Evolutionary conservation across 805 yeast species (phyloP).

Genomic region (Candida patagonica): DNA sequence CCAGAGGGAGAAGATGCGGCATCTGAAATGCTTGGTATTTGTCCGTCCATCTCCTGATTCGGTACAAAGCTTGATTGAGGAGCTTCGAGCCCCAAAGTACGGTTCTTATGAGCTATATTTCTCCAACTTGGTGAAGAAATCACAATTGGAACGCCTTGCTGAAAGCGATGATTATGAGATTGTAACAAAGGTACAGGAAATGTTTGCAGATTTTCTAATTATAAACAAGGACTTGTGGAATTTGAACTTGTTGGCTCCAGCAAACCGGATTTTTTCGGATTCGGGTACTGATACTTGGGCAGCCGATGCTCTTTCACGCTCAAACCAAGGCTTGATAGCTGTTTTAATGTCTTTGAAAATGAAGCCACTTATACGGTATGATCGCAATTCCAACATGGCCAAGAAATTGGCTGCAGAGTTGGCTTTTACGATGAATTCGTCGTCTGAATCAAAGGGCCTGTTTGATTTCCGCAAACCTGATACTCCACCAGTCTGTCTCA

Average conservation of each 20-base stretch:
- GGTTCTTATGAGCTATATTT: conserved; percentile 67
- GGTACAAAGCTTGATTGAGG: conserved; percentile 50
- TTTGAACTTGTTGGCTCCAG: conserved; percentile 32
- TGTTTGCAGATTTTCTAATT: conserved; percentile 76
- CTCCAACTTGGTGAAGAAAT: conserved; percentile 65
- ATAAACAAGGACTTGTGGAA: conserved; percentile 65
- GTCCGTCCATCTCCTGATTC: conserved; percentile 63
- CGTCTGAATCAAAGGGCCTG: conserved; percentile 34
- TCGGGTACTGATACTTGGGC: conserved; percentile 35
- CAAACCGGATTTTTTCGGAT: conserved; percentile 27
- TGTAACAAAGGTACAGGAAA: conserved; percentile 65
- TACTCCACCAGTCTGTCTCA: conserved; percentile 60
- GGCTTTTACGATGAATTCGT: conserved; percentile 21
- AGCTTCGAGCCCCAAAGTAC: conserved; percentile 71
- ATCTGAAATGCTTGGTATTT: conserved; percentile 72
- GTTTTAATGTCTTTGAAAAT: conserved; percentile 61
- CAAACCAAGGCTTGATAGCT: conserved; percentile 41
- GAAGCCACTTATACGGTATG: conserved; percentile 74
- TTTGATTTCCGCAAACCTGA: conserved; percentile 62
- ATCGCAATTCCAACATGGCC: conserved; percentile 56
- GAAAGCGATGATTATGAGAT: conserved; percentile 84
- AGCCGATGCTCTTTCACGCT: conserved; percentile 33
- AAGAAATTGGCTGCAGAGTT: conserved; percentile 62
- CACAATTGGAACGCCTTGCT: conserved; percentile 76
- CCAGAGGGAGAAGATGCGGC: conserved; percentile 62